phyloP scores from a whole-genome alignment of 2,329 filamentous ascomycete species.

The Microdochium nivale region DNA sequence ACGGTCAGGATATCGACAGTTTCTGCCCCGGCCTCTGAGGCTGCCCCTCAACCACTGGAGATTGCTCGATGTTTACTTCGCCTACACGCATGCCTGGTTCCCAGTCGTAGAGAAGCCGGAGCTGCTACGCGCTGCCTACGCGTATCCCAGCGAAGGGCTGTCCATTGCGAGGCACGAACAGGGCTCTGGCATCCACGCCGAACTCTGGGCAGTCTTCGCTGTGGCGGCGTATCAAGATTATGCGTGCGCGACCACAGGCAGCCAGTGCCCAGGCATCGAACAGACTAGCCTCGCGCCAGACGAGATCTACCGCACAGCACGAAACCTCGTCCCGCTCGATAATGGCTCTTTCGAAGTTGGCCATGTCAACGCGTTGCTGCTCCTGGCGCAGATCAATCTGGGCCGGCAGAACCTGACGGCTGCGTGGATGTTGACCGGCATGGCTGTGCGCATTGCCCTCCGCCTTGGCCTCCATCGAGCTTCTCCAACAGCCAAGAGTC shows the following conservation, averaged over 20 bases:
- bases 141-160: slow-evolving; percentile 28
- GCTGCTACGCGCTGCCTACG: slow-evolving; percentile 38
- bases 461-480: slow-evolving; percentile 28
- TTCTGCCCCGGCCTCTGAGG: slow-evolving; percentile 8
- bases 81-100: slow-evolving; percentile 70
- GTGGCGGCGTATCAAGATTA: slow-evolving; percentile 47
- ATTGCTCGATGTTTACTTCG: slow-evolving; percentile 64
- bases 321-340: slow-evolving; percentile 37
- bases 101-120: slow-evolving; percentile 62
- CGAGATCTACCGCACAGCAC: slow-evolving; percentile 41
- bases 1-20: neutral
- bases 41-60: slow-evolving; percentile 48
- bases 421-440: slow-evolving; percentile 57
- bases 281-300: slow-evolving; percentile 6
- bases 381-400: slow-evolving; percentile 56
- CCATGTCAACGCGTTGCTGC: slow-evolving; percentile 46
- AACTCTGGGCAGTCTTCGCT: slow-evolving; percentile 51
- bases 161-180: slow-evolving; percentile 15
- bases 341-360: slow-evolving; percentile 38
- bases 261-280: neutral
- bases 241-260: slow-evolving; percentile 11
- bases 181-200: slow-evolving; percentile 37
- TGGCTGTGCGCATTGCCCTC: slow-evolving; percentile 47
- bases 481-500: slow-evolving; percentile 10
- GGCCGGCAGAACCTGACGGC: slow-evolving; percentile 43